Percentiles rank a stretch among this genome's conserved stretches.
These are phyloP conservation scores for Artemisia tridentata DNA, from an alignment of 129 eudicot genomes.

Conservation along the genomic window DNA sequence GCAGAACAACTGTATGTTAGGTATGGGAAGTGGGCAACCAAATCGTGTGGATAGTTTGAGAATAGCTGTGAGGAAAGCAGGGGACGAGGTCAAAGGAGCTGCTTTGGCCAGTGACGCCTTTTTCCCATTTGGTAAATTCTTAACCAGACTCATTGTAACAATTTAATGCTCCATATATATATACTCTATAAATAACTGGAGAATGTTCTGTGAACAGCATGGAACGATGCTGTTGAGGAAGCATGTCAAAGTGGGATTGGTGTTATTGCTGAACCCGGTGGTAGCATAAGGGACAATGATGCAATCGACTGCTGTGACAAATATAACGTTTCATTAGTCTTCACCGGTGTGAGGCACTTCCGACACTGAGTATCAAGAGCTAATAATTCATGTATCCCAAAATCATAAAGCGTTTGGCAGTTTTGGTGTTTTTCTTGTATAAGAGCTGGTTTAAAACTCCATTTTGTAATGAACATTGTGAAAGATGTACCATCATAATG, in stretches of 20 bases:
- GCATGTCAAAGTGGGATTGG: conserved; percentile 86
- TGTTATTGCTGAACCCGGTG: conserved; percentile 93
- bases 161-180: not conserved
- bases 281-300: conserved; percentile 81
- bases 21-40: conserved; percentile 99
- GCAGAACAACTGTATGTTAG: conserved; percentile 88
- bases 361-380: conserved; percentile 45
- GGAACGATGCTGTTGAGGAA: conserved; percentile 97
- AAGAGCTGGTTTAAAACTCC: not conserved
- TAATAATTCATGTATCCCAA: too few species aligned
- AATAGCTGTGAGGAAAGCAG: conserved; percentile 91
- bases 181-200: not conserved
- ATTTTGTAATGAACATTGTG: not conserved
- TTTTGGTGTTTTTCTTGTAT: not conserved
- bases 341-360: conserved; percentile 93
- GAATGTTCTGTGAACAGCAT: conserved; percentile 46
- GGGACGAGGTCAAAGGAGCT: conserved; percentile 89
- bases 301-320: conserved; percentile 87
- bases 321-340: conserved; percentile 73
- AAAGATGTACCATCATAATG: not conserved
- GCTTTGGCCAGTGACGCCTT: conserved; percentile 99
- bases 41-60: conserved; percentile 96
- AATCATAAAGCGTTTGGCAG: not conserved
- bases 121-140: conserved; percentile 82
- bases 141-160: not conserved